Base-by-base conservation (phyloP, 2,329 filamentous ascomycete genomes). In the Ceratocystis smalleyi region DNA sequence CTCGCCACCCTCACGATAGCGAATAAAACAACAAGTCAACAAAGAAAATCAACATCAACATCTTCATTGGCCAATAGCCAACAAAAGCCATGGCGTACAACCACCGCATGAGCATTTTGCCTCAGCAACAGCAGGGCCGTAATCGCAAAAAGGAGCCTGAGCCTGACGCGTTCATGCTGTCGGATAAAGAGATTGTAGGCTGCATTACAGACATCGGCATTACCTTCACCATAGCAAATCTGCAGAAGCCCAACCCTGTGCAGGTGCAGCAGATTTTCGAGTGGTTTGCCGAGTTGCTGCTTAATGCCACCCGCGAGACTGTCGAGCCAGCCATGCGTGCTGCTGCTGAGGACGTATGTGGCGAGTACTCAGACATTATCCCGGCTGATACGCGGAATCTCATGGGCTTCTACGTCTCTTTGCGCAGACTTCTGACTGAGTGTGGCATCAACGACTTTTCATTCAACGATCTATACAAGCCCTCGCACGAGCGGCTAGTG, bases 181-280 rank as follows among this genome's bases (percentile, higher is more conserved):
- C 81, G 6, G 83, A 84, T 73, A 80, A 79, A 71, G 94, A 99
- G 74, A 96, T 99, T 67, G 92, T 92, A 69, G 91, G 89, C 73
- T 99, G 94, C 75, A 96, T 99, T 77, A 94, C 87, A 71, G 94
- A 97, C 74, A 96, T 97, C 71, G 92, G 92, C 66, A 91, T 97
- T 70, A 85, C 84, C 32, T 96, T 97, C 74, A 88, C 84, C 43
- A 79, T 91, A 19, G 83, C 87, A 67, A 92, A 99, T 75, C 81
- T 99, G 49, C 85, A 92, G 70, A 97, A 96, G 72, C 94, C 94
- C 4, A 96, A 96, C 70, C 87, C 94, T 2, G 83, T 92, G 67
- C 91, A 96, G 71, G 91, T 97, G 63, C 94, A 99, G 75, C 91
- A 94, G 79, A 91, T 99, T 62, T 95, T 97, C 72, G 94, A 99